Conservation (phyloP, 345 rosid species). For the Cardamine chenopodiifolia region DNA sequence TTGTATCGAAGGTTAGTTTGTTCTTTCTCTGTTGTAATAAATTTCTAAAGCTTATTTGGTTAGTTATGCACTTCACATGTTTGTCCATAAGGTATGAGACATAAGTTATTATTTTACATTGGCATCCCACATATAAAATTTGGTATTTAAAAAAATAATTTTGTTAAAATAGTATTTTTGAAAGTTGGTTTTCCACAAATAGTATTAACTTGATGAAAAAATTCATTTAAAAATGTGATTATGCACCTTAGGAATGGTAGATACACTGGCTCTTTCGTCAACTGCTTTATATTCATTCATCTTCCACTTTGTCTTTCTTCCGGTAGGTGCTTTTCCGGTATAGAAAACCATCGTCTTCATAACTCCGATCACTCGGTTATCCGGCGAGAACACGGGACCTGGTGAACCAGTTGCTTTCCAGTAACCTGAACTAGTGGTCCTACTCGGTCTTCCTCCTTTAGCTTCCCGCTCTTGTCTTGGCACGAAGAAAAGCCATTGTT, state of each 20-base stretch:
- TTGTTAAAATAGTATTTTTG: background rate
- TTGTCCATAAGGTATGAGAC: background rate
- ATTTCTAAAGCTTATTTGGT: background rate
- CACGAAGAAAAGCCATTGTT: conserved; percentile 42
- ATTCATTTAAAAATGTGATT: background rate
- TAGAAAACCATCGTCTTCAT: conserved; percentile 45
- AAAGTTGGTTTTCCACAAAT: background rate
- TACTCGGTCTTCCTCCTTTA: conserved; percentile 40
- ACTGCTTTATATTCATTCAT: conserved; percentile 44
- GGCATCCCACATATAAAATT: background rate
- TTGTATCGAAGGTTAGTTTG: too few species aligned
- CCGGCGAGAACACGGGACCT: conserved; percentile 19
- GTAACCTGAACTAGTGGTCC: conserved; percentile 39
- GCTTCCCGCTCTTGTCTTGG: conserved; percentile 41
- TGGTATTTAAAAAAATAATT: background rate
- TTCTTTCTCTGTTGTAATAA: too few species aligned
- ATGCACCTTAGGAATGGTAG: conserved; percentile 18
- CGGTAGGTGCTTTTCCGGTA: conserved; percentile 38
- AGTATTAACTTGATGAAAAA: background rate
- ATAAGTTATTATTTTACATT: background rate
- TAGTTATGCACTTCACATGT: background rate
- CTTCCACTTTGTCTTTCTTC: conserved; percentile 43
- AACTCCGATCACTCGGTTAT: conserved; percentile 31
- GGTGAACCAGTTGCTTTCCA: conserved; percentile 47
- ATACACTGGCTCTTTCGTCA: conserved; percentile 16